Conservation (phyloP, 1,284 basidiomycete species). For the Kwoniella shivajii region DNA sequence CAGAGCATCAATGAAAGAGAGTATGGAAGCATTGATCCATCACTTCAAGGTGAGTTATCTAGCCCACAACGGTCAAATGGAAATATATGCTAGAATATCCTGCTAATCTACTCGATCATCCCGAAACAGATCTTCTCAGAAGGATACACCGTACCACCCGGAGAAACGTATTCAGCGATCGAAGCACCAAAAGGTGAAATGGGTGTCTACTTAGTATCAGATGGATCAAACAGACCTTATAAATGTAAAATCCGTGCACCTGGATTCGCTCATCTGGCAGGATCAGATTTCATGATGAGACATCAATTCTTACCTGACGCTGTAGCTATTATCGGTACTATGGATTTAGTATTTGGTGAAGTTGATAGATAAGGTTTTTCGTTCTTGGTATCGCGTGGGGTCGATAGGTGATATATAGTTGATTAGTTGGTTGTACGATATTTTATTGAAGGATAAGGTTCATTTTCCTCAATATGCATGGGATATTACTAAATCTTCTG, state of each 20-base stretch:
- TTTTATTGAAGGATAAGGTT: neutral
- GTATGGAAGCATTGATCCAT: slow-evolving; percentile 96
- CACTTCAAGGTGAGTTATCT: slow-evolving; percentile 89
- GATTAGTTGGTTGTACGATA: slow-evolving; percentile 10
- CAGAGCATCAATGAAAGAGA: slow-evolving; percentile 97
- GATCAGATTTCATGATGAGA: slow-evolving; percentile 84
- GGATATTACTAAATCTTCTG: neutral
- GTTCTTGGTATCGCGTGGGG: neutral
- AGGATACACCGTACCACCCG: slow-evolving; percentile 94
- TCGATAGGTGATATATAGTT: neutral
- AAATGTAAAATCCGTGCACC: slow-evolving; percentile 92
- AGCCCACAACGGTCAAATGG: too few species aligned
- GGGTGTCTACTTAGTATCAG: slow-evolving; percentile 93
- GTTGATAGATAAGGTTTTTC: slow-evolving; percentile 57
- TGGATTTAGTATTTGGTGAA: slow-evolving; percentile 78
- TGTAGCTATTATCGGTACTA: slow-evolving; percentile 91
- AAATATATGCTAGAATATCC: too few species aligned
- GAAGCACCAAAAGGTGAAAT: slow-evolving; percentile 99
- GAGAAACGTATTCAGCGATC: slow-evolving; percentile 96
- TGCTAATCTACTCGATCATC: neutral
- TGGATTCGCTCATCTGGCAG: slow-evolving; percentile 89
- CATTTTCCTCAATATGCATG: neutral
- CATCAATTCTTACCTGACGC: slow-evolving; percentile 89
- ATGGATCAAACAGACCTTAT: slow-evolving; percentile 90
- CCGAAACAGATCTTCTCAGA: slow-evolving; percentile 79